Percentiles rank a stretch among this genome's conserved stretches.
These are phyloP conservation scores for Euphrasia arctica DNA, from an alignment of 305 asterid species.

Conservation along the genomic window DNA sequence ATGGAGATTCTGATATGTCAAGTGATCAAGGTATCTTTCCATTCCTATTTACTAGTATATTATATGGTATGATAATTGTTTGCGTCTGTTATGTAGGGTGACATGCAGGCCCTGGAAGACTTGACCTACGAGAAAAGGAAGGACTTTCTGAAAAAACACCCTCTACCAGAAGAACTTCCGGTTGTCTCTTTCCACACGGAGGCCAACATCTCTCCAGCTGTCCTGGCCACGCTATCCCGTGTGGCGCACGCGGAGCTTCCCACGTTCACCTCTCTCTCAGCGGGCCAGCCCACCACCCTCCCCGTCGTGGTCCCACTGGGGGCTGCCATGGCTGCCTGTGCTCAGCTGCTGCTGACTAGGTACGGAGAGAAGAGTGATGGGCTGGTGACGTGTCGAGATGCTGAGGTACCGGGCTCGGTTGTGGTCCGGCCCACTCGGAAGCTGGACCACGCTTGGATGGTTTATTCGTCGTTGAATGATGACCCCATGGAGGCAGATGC, in stretches of 20 bases:
- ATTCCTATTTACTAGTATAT: not conserved
- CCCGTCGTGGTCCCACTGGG: slow-evolving; percentile 92
- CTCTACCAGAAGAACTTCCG: slow-evolving; percentile 73
- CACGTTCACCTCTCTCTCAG: slow-evolving; percentile 39
- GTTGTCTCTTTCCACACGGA: slow-evolving; percentile 85
- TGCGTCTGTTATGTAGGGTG: slow-evolving; percentile 58
- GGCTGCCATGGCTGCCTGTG: slow-evolving; percentile 95
- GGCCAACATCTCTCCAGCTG: slow-evolving; percentile 87
- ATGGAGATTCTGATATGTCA: slow-evolving; percentile 91
- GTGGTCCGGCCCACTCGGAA: slow-evolving; percentile 76
- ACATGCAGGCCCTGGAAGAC: slow-evolving; percentile 91
- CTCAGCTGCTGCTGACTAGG: slow-evolving; percentile 85
- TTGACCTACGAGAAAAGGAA: slow-evolving; percentile 77
- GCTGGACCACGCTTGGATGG: slow-evolving; percentile 99
- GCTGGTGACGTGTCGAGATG: slow-evolving; percentile 86
- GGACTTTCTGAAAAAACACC: slow-evolving; percentile 65
- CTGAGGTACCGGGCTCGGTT: slow-evolving; percentile 92
- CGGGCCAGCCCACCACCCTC: slow-evolving; percentile 52
- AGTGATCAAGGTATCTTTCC: slow-evolving; percentile 76
- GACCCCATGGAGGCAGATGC: slow-evolving; percentile 76
- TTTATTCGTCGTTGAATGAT: slow-evolving; percentile 70
- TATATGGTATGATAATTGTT: not conserved
- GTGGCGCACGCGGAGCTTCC: slow-evolving; percentile 90
- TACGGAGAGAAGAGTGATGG: slow-evolving; percentile 96
- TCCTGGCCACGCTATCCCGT: slow-evolving; percentile 79